These are phyloP conservation scores for Ophiostoma ulmi DNA, from an alignment of 2,329 filamentous ascomycete species.

Conservation along the genomic window DNA sequence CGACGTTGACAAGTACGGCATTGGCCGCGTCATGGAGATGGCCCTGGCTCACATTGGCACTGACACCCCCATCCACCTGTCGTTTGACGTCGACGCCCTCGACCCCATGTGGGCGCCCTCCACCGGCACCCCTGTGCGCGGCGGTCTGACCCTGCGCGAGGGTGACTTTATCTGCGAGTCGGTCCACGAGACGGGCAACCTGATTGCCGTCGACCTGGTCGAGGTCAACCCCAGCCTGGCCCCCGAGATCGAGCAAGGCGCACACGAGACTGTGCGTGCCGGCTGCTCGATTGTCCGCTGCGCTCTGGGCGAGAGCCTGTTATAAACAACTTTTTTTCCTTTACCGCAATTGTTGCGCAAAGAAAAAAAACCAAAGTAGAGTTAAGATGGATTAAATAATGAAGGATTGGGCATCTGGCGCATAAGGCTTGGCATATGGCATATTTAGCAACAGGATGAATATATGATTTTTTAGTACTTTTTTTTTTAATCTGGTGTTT, in stretches of 20 bases:
- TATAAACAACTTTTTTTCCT: conserved; percentile 45
- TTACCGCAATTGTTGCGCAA: too few species aligned
- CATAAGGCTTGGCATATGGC: neutral
- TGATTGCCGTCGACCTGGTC: conserved; percentile 76
- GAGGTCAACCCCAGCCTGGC: conserved; percentile 74
- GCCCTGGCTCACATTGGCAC: conserved; percentile 90
- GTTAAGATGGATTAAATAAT: neutral
- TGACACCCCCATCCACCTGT: conserved; percentile 94
- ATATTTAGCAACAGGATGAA: conserved; percentile 1
- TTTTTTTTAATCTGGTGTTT: too few species aligned
- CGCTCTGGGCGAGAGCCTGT: conserved; percentile 82
- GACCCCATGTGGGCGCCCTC: conserved; percentile 95
- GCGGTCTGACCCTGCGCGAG: conserved; percentile 87
- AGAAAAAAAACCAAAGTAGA: neutral
- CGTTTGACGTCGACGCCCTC: conserved; percentile 93
- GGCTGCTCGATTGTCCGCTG: conserved; percentile 89
- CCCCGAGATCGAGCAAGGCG: conserved; percentile 55
- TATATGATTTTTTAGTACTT: neutral
- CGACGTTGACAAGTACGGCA: conserved; percentile 89
- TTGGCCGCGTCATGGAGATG: conserved; percentile 96
- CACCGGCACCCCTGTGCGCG: conserved; percentile 90
- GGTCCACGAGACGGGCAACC: conserved; percentile 71
- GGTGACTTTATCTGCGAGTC: conserved; percentile 94
- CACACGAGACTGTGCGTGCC: conserved; percentile 79
- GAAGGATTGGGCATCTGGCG: conserved; percentile 5